Conservation (phyloP, 1,284 basidiomycete genomes). For the Leccinum angustisporum region DNA sequence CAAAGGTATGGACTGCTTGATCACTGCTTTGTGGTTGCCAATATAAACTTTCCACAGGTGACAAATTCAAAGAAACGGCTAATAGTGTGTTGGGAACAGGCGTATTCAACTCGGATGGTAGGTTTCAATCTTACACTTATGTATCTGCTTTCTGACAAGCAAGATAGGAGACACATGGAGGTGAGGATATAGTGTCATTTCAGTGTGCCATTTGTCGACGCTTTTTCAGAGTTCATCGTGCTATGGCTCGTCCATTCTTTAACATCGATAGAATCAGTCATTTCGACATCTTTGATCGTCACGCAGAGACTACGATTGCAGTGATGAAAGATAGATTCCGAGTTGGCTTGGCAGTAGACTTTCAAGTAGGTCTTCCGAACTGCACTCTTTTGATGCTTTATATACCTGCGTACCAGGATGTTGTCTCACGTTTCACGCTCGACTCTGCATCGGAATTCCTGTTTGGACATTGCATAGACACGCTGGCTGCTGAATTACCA, state of each 20-base stretch:
- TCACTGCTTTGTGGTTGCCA: constrained; percentile 1
- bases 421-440: constrained; percentile 44
- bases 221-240: constrained; percentile 41
- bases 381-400: background rate
- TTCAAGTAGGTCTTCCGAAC: constrained; percentile 34
- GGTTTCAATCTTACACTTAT: constrained; percentile 1
- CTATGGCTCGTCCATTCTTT: constrained; percentile 49
- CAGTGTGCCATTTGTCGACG: background rate
- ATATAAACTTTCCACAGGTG: constrained; percentile 26
- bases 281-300: constrained; percentile 47
- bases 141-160: background rate
- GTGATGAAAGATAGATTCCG: constrained; percentile 37
- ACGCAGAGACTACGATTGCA: constrained; percentile 37
- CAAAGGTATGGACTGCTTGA: constrained; percentile 36
- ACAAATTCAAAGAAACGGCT: constrained; percentile 29
- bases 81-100: constrained; percentile 42
- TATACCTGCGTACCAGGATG: constrained; percentile 31
- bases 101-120: constrained; percentile 49
- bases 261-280: constrained; percentile 45
- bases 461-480: constrained; percentile 37
- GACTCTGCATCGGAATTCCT: constrained; percentile 46
- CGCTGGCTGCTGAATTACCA: constrained; percentile 30
- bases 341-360: constrained; percentile 40
- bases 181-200: constrained; percentile 18
- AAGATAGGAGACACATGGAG: constrained; percentile 42